These are phyloP conservation scores for Tuber magnatum DNA, from an alignment of 495 filamentous ascomycete genomes.

Conservation along the genomic window DNA sequence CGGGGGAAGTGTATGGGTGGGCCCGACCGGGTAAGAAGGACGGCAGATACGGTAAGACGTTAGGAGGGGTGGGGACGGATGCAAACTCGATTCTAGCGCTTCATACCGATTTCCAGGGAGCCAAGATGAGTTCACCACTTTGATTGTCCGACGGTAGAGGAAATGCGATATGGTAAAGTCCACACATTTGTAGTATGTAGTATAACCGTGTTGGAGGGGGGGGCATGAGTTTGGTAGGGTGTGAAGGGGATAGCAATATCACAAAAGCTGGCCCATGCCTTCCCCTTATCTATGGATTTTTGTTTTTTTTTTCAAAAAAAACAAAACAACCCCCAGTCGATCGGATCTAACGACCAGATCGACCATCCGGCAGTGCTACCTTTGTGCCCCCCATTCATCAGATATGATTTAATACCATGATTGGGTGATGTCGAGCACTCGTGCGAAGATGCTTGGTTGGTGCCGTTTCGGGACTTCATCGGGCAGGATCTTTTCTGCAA, in stretches of 20 bases:
- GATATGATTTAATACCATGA: neutral
- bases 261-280: neutral
- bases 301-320: too few relatives aligned
- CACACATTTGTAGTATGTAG: neutral
- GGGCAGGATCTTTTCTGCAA: neutral
- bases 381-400: neutral
- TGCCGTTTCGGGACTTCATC: neutral
- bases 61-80: neutral
- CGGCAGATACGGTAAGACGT: neutral
- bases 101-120: neutral
- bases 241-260: neutral
- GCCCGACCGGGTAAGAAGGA: neutral
- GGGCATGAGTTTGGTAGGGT: neutral
- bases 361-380: neutral
- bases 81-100: conserved; percentile 1
- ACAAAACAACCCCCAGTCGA: too few relatives aligned
- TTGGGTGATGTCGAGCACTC: neutral
- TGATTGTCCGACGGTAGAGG: neutral
- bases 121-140: neutral
- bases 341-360: conserved; percentile 2
- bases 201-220: neutral
- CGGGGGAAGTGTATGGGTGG: neutral
- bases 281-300: neutral
- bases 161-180: neutral
- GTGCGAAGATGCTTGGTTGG: neutral